phyloP scores from a whole-genome alignment of 139 green algal species.

The Ulvella scutata region DNA sequence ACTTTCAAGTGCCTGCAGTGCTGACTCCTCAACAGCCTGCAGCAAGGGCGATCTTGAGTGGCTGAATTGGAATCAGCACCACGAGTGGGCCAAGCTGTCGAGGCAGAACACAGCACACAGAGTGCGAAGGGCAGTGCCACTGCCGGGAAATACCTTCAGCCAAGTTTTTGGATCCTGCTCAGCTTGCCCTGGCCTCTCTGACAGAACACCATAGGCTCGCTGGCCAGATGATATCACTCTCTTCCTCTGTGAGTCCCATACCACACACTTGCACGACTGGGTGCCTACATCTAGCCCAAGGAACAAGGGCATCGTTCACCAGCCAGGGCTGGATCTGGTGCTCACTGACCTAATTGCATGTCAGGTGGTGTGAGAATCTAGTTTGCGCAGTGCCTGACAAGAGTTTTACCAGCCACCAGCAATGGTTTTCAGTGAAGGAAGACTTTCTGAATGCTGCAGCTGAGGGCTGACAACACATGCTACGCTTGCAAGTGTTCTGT shows the following conservation, averaged over 20 bases:
- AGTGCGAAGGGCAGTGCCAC: background rate
- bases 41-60: too few relatives aligned
- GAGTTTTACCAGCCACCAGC: too few relatives aligned
- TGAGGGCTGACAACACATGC: background rate
- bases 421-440: too few relatives aligned
- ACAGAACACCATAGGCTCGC: slow-evolving; percentile 27
- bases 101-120: background rate
- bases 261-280: slow-evolving; percentile 48
- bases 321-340: too few relatives aligned
- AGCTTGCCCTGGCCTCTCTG: slow-evolving; percentile 30
- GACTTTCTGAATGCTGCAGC: background rate
- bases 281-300: slow-evolving; percentile 61
- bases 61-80: background rate
- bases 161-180: slow-evolving; percentile 62
- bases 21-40: slow-evolving; percentile 8
- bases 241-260: slow-evolving; percentile 28
- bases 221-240: slow-evolving; percentile 30
- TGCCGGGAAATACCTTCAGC: slow-evolving; percentile 30
- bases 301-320: slow-evolving; percentile 20
- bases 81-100: background rate
- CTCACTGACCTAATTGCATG: too few relatives aligned
- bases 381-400: too few relatives aligned
- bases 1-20: slow-evolving; percentile 14
- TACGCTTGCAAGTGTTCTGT: background rate
- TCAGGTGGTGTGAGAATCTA: too few relatives aligned